Percentiles rank a stretch among this genome's conserved stretches.
Conservation (phyloP, 2,329 filamentous ascomycete species). For the Xylaria sp. region DNA sequence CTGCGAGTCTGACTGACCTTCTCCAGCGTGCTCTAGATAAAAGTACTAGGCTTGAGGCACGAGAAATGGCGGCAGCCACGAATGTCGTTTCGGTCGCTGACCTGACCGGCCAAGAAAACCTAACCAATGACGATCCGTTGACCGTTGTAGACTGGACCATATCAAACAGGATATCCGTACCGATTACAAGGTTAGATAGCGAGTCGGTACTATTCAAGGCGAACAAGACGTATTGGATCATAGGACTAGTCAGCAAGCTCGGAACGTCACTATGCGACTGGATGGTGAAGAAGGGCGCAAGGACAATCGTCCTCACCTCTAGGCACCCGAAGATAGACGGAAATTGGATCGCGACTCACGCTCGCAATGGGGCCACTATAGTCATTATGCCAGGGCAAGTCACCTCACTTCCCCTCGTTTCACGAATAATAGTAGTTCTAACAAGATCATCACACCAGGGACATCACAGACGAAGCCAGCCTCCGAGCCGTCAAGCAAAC, state of each 20-base stretch:
- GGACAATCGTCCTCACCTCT: constrained; percentile 28
- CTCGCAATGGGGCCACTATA: constrained; percentile 9
- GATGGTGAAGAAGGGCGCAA: constrained; percentile 31
- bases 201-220: constrained; percentile 15
- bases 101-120: neutral
- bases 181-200: constrained; percentile 5
- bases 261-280: constrained; percentile 30
- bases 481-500: constrained; percentile 6
- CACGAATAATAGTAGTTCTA: neutral
- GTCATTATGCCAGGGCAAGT: constrained; percentile 18
- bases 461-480: constrained; percentile 25
- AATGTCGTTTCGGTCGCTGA: neutral
- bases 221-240: constrained; percentile 32
- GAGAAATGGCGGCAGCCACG: neutral
- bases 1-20: neutral
- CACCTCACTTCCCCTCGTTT: neutral
- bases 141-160: constrained; percentile 11
- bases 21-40: neutral
- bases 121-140: neutral
- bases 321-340: constrained; percentile 19
- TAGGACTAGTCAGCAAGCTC: constrained; percentile 25
- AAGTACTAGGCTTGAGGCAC: neutral
- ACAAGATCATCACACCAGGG: constrained; percentile 3
- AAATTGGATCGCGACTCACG: constrained; percentile 16
- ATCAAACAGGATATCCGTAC: neutral